Evolutionary conservation across 1,139 yeast genomes (phyloP).

Genomic region (Petasospora fabianii): DNA sequence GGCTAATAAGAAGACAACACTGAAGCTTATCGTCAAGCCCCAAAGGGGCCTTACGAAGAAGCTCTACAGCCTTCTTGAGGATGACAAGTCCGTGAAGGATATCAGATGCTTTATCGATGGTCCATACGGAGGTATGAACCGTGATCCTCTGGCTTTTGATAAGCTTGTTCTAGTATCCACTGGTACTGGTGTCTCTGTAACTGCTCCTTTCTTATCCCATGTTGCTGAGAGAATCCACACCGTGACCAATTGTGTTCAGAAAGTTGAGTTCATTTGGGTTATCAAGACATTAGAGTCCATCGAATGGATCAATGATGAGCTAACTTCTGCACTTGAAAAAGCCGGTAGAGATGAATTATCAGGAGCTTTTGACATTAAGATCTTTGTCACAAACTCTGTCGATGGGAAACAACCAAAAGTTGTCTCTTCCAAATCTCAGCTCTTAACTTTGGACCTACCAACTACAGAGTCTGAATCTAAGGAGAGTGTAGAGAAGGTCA

Average conservation of each 20-base stretch:
- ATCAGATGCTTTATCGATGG: slow-evolving; percentile 50
- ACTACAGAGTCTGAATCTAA: slow-evolving; percentile 3
- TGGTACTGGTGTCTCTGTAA: slow-evolving; percentile 57
- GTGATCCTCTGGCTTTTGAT: slow-evolving; percentile 50
- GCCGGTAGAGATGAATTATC: slow-evolving; percentile 5
- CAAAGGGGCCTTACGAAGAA: slow-evolving; percentile 47
- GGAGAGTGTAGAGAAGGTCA: neutral
- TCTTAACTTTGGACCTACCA: neutral
- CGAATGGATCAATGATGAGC: slow-evolving; percentile 45
- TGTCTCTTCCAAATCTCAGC: slow-evolving; percentile 1
- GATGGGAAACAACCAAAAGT: slow-evolving; percentile 6
- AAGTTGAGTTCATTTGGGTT: slow-evolving; percentile 48
- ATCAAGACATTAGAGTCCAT: slow-evolving; percentile 37
- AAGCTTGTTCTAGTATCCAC: slow-evolving; percentile 42
- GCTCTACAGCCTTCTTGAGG: slow-evolving; percentile 27
- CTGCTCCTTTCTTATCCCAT: slow-evolving; percentile 41
- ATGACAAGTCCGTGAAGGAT: slow-evolving; percentile 17
- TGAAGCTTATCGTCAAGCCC: slow-evolving; percentile 50
- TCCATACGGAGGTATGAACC: slow-evolving; percentile 57
- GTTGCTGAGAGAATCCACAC: slow-evolving; percentile 11
- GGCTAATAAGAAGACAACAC: slow-evolving; percentile 24
- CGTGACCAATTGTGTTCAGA: slow-evolving; percentile 18
- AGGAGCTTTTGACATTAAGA: slow-evolving; percentile 12
- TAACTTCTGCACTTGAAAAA: slow-evolving; percentile 23
- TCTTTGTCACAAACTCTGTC: slow-evolving; percentile 22